These are phyloP conservation scores for Ganoderma sinense DNA, from an alignment of 1,284 basidiomycete species.

Conservation along the genomic window DNA sequence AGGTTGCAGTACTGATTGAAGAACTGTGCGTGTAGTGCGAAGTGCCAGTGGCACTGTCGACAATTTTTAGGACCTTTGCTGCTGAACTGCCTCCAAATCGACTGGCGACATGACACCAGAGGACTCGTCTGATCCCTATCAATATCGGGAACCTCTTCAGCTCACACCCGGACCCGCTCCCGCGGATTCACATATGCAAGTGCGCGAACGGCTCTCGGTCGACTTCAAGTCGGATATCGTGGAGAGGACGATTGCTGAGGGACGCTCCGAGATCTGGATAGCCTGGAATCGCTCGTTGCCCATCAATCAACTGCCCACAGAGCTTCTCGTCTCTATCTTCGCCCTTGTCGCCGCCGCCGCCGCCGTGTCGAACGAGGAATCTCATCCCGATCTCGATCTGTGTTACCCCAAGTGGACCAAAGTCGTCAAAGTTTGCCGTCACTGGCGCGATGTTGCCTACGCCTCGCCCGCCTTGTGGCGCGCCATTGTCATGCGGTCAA, in stretches of 20 bases:
- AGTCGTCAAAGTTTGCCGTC: not conserved
- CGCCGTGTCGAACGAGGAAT: not conserved
- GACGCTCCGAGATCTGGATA: not conserved
- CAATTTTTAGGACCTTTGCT: not conserved
- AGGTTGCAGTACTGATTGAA: not conserved
- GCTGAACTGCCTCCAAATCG: not conserved
- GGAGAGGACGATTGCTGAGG: not conserved
- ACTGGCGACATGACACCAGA: not conserved
- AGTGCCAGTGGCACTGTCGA: not conserved
- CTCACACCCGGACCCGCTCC: not conserved
- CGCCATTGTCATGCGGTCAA: not conserved
- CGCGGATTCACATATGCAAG: not conserved
- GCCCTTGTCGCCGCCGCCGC: not conserved
- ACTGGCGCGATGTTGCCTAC: not conserved
- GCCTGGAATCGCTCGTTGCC: not conserved
- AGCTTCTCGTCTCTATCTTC: constrained; percentile 3
- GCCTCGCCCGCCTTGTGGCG: not conserved
- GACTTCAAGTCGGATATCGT: not conserved
- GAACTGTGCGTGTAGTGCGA: not conserved
- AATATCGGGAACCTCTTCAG: not conserved
- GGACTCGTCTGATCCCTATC: not conserved
- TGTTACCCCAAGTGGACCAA: not conserved
- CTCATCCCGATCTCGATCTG: not conserved
- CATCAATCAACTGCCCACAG: not conserved
- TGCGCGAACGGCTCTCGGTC: not conserved